Percentiles rank a stretch among this genome's conserved stretches.
Evolutionary conservation across 2,329 filamentous ascomycete genomes (phyloP).

Genomic region (Beauveria medogensis): DNA sequence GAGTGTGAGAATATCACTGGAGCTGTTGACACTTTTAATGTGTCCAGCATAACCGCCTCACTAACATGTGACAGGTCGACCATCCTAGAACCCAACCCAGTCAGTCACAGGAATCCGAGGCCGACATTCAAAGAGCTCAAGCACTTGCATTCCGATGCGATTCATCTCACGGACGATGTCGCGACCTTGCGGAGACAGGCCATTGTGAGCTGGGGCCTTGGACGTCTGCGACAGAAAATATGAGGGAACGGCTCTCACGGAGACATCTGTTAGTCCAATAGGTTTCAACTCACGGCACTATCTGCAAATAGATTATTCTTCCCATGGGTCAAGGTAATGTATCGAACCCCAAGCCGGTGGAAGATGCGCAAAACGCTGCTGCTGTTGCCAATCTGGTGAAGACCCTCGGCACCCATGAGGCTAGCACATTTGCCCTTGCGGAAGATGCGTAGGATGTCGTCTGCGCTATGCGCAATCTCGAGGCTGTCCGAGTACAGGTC

Average conservation of each 20-base stretch:
- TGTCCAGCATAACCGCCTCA: not conserved
- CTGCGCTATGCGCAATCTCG: too few species aligned
- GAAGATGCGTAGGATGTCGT: slow-evolving; percentile 38
- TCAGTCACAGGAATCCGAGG: too few species aligned
- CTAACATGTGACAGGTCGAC: slow-evolving; percentile 12
- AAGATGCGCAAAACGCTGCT: slow-evolving; percentile 22
- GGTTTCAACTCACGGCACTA: slow-evolving; percentile 4
- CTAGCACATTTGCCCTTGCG: slow-evolving; percentile 62
- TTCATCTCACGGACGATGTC: slow-evolving; percentile 72
- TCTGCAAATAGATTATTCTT: slow-evolving; percentile 13
- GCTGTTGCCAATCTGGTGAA: slow-evolving; percentile 31
- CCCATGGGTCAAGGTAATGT: not conserved
- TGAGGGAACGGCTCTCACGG: not conserved
- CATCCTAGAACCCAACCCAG: slow-evolving; percentile 4
- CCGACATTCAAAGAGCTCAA: not conserved
- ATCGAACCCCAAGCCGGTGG: not conserved
- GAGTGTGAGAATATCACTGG: slow-evolving; percentile 12
- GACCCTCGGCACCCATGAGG: not conserved
- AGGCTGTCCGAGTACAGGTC: too few species aligned
- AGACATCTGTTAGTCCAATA: not conserved
- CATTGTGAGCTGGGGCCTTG: slow-evolving; percentile 51
- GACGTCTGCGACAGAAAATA: slow-evolving; percentile 23
- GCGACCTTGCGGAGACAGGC: slow-evolving; percentile 44
- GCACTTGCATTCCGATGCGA: slow-evolving; percentile 58
- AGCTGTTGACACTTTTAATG: not conserved